Evolutionary conservation across 306 rosid species (phyloP).

Genomic region (Fragaria ananassa): DNA sequence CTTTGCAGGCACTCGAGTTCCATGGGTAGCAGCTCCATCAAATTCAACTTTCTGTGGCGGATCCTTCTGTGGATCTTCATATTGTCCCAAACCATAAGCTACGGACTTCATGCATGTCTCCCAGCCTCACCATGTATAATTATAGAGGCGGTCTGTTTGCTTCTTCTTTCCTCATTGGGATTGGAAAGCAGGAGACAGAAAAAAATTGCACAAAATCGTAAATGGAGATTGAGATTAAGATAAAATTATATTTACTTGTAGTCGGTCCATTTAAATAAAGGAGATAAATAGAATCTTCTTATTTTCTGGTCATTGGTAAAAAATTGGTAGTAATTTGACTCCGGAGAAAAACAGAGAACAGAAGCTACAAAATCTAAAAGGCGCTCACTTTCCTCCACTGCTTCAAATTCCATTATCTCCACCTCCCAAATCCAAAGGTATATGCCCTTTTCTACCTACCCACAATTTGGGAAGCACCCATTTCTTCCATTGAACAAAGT

Average conservation of each 20-base stretch:
- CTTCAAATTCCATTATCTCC: conserved; percentile 40
- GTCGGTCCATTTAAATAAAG: too few relatives aligned
- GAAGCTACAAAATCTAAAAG: conserved; percentile 3
- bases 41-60: not conserved
- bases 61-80: not conserved
- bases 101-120: too few relatives aligned
- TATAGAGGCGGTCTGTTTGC: too few relatives aligned
- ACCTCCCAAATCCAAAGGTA: conserved; percentile 7
- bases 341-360: not conserved
- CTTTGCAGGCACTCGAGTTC: not conserved
- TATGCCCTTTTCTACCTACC: conserved; percentile 15
- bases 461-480: not conserved
- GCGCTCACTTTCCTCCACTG: conserved; percentile 39
- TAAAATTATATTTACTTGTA: too few relatives aligned
- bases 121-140: too few relatives aligned
- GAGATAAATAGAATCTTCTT: too few relatives aligned
- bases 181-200: too few relatives aligned
- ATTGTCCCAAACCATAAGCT: not conserved
- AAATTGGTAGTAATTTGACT: not conserved
- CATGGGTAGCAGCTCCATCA: not conserved
- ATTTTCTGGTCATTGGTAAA: not conserved
- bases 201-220: too few relatives aligned
- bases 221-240: too few relatives aligned
- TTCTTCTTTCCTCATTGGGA: too few relatives aligned
- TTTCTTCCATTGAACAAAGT: not conserved